Conservation (phyloP, 495 filamentous ascomycete species). For the Schizothecium vesticola region DNA sequence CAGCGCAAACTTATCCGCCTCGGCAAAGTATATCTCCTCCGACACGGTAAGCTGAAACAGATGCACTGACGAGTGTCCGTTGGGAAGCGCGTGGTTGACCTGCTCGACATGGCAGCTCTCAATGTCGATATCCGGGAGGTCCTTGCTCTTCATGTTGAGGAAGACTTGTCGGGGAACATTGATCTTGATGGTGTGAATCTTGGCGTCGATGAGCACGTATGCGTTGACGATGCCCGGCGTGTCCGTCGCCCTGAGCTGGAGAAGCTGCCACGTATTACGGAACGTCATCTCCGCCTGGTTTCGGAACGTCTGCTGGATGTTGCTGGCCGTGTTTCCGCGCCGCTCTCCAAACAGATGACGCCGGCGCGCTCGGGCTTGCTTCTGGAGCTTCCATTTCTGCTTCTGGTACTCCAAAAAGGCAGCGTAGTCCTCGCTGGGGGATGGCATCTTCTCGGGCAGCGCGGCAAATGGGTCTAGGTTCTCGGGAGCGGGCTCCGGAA, state of each 20-base stretch:
- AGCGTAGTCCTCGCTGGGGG: conserved; percentile 77
- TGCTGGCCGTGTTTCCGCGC: conserved; percentile 61
- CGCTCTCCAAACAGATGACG: conserved; percentile 89
- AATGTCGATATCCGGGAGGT: conserved; percentile 85
- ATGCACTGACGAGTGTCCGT: conserved; percentile 89
- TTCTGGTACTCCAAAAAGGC: conserved; percentile 95
- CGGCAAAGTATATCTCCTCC: conserved; percentile 79
- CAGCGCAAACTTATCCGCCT: conserved; percentile 71
- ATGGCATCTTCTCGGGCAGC: conserved; percentile 81
- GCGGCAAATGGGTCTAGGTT: conserved; percentile 74
- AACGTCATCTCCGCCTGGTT: conserved; percentile 87
- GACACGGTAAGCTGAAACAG: conserved; percentile 88
- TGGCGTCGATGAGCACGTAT: conserved; percentile 88
- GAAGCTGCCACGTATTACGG: conserved; percentile 87
- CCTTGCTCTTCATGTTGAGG: conserved; percentile 80
- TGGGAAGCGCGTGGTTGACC: conserved; percentile 84
- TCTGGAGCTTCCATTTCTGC: conserved; percentile 98
- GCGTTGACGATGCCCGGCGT: conserved; percentile 80
- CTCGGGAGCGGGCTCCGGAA: conserved; percentile 54
- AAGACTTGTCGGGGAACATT: conserved; percentile 86
- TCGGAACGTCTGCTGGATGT: conserved; percentile 80
- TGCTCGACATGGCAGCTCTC: conserved; percentile 84
- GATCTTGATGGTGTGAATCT: conserved; percentile 80
- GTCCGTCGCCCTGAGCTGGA: conserved; percentile 77
- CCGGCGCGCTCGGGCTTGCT: conserved; percentile 78